Percentiles rank a stretch among this genome's conserved stretches.
Evolutionary conservation across 306 rosid species (phyloP).

Genomic region (Gillenia trifoliata): DNA sequence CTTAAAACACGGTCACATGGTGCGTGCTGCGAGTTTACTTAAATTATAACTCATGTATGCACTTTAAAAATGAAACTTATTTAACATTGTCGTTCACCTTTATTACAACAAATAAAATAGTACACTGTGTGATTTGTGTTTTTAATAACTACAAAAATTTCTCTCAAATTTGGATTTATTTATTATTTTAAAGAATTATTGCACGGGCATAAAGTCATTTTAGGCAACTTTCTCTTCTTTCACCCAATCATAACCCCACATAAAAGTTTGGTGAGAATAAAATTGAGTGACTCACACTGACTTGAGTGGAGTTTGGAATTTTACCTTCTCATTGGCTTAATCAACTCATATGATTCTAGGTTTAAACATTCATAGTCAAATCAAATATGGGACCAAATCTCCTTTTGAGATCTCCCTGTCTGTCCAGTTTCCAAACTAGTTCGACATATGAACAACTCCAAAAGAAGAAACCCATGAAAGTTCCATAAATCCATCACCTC

Average conservation of each 20-base stretch:
- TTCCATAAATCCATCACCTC: constrained; percentile 17
- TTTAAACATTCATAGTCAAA: constrained; percentile 21
- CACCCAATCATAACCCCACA: constrained; percentile 35
- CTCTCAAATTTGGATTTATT: too few species aligned
- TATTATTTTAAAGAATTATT: constrained; percentile 5
- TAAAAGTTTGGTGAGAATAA: constrained; percentile 17
- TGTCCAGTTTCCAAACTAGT: constrained; percentile 9
- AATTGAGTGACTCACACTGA: background rate
- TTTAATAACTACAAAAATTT: too few species aligned
- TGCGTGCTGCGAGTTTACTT: too few species aligned
- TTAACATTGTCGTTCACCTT: too few species aligned
- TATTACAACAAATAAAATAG: too few species aligned
- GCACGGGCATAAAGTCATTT: constrained; percentile 45
- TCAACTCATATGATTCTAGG: constrained; percentile 29
- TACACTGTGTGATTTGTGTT: too few species aligned
- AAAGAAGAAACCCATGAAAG: constrained; percentile 25
- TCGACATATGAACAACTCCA: background rate
- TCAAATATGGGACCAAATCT: constrained; percentile 60
- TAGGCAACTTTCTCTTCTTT: constrained; percentile 31
- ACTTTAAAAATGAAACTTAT: too few species aligned
- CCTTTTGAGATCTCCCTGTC: constrained; percentile 72
- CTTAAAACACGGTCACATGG: too few species aligned
- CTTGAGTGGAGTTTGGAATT: constrained; percentile 47
- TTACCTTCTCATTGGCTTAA: constrained; percentile 28
- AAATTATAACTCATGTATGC: too few species aligned